Percentiles rank a stretch among this genome's conserved stretches.
These are phyloP conservation scores for Solanum hybrid DNA, from an alignment of 305 asterid genomes.

Conservation along the genomic window DNA sequence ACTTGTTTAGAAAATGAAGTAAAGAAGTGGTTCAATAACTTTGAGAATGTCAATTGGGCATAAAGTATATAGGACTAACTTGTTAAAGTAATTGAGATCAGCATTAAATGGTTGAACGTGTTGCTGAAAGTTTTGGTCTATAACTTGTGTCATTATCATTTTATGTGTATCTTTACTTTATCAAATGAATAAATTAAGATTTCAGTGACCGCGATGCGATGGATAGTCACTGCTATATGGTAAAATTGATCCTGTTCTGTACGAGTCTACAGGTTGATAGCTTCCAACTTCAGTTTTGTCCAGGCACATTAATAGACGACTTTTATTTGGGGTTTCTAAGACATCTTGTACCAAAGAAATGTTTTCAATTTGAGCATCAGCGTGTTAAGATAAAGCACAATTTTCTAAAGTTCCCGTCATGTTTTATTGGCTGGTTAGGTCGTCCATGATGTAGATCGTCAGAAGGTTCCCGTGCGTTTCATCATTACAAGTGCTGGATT, in stretches of 20 bases:
- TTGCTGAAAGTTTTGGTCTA: not conserved
- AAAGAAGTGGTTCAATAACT: not conserved
- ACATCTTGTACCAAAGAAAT: not conserved
- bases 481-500: slow-evolving; percentile 73
- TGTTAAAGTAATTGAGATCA: not conserved
- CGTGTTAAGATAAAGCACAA: not conserved
- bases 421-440: slow-evolving; percentile 33
- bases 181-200: not conserved
- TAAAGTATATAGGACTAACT: not conserved
- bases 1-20: not conserved
- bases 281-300: not conserved
- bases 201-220: not conserved
- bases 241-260: not conserved
- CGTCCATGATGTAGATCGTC: slow-evolving; percentile 87
- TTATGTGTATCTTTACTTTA: not conserved
- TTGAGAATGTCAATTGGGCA: not conserved
- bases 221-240: not conserved
- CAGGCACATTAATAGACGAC: not conserved
- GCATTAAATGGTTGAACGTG: not conserved
- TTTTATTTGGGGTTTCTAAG: not conserved
- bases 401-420: slow-evolving; percentile 6
- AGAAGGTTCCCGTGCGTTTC: slow-evolving; percentile 82
- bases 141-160: not conserved
- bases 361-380: not conserved
- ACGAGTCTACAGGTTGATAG: not conserved